phyloP scores from a whole-genome alignment of 2,329 filamentous ascomycete genomes.

The Aspergillus ibericus region DNA sequence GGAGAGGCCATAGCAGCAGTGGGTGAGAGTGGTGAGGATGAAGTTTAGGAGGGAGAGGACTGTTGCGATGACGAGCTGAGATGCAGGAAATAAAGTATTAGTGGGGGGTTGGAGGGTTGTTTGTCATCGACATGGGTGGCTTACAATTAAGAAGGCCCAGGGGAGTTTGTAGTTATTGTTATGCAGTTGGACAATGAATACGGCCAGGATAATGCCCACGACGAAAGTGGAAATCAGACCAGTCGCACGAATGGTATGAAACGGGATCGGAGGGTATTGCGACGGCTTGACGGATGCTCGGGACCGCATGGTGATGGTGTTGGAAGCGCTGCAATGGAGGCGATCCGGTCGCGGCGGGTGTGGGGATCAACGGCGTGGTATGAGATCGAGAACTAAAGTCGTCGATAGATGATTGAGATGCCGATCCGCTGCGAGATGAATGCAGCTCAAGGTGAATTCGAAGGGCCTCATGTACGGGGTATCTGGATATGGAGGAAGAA shows the following conservation, averaged over 20 bases:
- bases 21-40: constrained; percentile 50
- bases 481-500: neutral
- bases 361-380: neutral
- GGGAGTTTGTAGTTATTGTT: constrained; percentile 54
- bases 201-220: constrained; percentile 55
- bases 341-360: neutral
- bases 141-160: constrained; percentile 61
- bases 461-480: neutral
- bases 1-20: constrained; percentile 54
- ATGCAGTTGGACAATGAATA: constrained; percentile 57
- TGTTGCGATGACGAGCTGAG: constrained; percentile 53
- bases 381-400: neutral
- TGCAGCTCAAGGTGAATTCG: neutral
- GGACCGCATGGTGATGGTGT: constrained; percentile 28
- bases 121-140: constrained; percentile 16
- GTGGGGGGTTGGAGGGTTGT: neutral
- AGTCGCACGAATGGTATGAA: constrained; percentile 40
- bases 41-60: constrained; percentile 54
- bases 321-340: neutral
- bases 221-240: constrained; percentile 55
- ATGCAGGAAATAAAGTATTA: neutral
- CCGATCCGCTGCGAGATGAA: neutral
- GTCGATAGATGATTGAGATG: neutral
- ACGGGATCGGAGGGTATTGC: constrained; percentile 41
- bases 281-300: constrained; percentile 37